A percentile compares a stretch with the other conserved stretches of the same genome.
Conservation (phyloP, 2,329 filamentous ascomycete genomes). For the Fusarium citri region DNA sequence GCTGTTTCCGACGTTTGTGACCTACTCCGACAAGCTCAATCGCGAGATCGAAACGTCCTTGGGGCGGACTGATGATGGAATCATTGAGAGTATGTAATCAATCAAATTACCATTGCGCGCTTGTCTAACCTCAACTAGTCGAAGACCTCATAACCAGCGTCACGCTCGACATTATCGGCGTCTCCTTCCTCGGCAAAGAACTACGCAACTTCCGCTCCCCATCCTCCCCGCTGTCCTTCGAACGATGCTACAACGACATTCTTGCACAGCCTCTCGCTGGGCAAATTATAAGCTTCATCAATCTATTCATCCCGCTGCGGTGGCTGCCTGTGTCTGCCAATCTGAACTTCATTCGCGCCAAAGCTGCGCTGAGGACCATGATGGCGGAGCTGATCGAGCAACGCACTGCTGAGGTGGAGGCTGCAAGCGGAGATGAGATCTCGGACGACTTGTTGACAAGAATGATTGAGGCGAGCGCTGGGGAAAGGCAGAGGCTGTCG, state of each 20-base stretch:
- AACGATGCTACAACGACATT: conserved; percentile 23
- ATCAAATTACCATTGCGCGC: accelerated
- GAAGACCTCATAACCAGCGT: conserved; percentile 4
- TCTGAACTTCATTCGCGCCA: conserved; percentile 15
- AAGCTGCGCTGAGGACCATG: conserved; percentile 13
- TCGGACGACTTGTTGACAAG: conserved; percentile 31
- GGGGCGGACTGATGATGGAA: neutral
- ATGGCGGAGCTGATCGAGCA: conserved; percentile 25
- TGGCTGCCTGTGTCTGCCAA: conserved; percentile 26
- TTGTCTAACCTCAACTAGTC: neutral
- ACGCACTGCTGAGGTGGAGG: conserved; percentile 6
- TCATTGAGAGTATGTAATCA: neutral
- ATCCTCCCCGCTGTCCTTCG: conserved; percentile 9
- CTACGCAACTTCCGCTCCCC: conserved; percentile 10
- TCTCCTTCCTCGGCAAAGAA: conserved; percentile 13
- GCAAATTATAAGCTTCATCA: conserved; percentile 25
- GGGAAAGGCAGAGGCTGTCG: conserved; percentile 11
- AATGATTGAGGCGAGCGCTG: conserved; percentile 23
- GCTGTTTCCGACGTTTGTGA: neutral
- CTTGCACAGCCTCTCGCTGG: conserved; percentile 12
- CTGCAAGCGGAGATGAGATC: neutral
- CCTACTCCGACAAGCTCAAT: conserved; percentile 6
- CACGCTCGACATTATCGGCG: conserved; percentile 21
- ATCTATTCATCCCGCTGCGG: conserved; percentile 16
- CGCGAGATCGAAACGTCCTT: neutral